Evolutionary conservation across 768 basidiomycete genomes (phyloP), one percentile per base, ranked within the genome.

Genomic region (Tulasnella sp.): DNA sequence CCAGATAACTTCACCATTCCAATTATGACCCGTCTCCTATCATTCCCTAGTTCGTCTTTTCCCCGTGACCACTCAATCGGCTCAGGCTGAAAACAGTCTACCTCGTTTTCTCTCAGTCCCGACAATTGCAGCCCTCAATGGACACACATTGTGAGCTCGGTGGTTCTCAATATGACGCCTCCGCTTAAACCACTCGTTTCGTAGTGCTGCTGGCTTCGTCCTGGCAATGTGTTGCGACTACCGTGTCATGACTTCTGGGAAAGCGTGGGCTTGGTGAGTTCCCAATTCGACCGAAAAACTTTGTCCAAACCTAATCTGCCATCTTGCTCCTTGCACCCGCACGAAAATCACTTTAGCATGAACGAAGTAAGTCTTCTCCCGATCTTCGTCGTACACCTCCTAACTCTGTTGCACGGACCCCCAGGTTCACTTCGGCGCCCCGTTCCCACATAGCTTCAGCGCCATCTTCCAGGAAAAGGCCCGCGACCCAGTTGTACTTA

Each of bases 1-100:
- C 48, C 81, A 95, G 94, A 88, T 76, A 90, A 90, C 2, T 94
- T 90, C 31, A 68, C 62, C 84, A 92, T 95, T 82, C 94, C 94
- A 0, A 85, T 95, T 78, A 84, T 94, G 40, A 84, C 86, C 24
- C 88, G 94, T 38, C 84, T 97, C 12, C 84, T 98, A 36, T 89
- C 90, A 0, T 95, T 93, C 84, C 94, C 94, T 5, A 91, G 94
- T 94, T 83, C 82, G 90, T 85, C 10, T 9, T 73, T 39, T 68
- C 62, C 18, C 16, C 27, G 58, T 1, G 40, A 14, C 34, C 36
- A 24, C 48, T 80, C 18, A 38, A 7, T 56, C 27, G 73, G 27
- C 40, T 18, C 40, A 4, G 39, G 19, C 5, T 40, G 14, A 39
- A 38, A 56, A 71, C 44, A 40, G 36, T 62, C 36, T 36, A 27